A percentile compares a stretch with the other conserved stretches of the same genome.
Conservation (phyloP, 2,329 filamentous ascomycete species). For the Fonsecaea pugnacius region DNA sequence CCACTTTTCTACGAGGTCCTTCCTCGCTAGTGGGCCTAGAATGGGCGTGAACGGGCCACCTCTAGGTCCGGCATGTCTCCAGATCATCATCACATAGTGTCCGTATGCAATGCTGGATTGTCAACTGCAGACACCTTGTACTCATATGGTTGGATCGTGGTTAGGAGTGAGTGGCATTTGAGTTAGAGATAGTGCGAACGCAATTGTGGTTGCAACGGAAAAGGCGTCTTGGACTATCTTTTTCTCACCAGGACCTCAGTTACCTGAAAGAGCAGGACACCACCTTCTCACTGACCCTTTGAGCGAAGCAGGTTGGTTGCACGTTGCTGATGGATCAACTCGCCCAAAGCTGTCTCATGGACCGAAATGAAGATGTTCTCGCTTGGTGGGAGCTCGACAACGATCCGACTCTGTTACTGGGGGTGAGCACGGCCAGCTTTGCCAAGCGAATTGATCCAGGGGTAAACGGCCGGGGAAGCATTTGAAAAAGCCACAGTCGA, state of each 20-base stretch:
- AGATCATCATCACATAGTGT: neutral
- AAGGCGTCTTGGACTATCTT: neutral
- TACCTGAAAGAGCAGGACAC: neutral
- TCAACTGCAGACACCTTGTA: neutral
- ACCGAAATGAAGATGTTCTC: constrained; percentile 29
- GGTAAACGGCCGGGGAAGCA: constrained; percentile 21
- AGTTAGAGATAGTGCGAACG: neutral
- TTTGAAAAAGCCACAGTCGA: constrained; percentile 22
- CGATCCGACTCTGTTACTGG: neutral
- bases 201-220: neutral
- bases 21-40: constrained; percentile 7
- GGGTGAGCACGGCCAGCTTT: constrained; percentile 5
- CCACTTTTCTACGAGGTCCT: neutral
- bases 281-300: neutral
- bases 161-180: neutral
- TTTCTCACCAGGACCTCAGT: neutral
- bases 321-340: constrained; percentile 1
- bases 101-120: neutral
- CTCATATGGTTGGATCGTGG: neutral
- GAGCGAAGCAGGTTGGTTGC: constrained; percentile 3
- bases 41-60: neutral
- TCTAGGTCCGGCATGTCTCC: neutral
- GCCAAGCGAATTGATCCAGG: constrained; percentile 22
- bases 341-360: constrained; percentile 9
- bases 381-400: constrained; percentile 15